Evolutionary conservation across 140 eudicot species (phyloP).

Genomic region (Senecio squalidus): DNA sequence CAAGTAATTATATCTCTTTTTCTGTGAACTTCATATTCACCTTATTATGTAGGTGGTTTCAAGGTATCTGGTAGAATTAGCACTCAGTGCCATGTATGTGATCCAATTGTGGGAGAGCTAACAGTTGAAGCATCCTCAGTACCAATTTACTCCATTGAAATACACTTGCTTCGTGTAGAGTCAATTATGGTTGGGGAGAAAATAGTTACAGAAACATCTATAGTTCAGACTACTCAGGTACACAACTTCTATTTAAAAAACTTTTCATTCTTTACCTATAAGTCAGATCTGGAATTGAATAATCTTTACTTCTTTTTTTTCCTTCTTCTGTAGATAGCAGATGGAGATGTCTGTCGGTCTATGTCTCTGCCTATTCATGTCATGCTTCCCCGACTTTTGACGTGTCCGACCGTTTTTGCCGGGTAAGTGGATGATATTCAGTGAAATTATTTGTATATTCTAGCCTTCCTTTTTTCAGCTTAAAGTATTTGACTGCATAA

Average conservation of each 20-base stretch:
- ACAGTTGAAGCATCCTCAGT: constrained; percentile 64
- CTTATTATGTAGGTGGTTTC: constrained; percentile 53
- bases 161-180: constrained; percentile 73
- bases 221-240: constrained; percentile 83
- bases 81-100: constrained; percentile 60
- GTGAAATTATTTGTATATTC: neutral
- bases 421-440: constrained; percentile 47
- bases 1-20: neutral
- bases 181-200: constrained; percentile 78
- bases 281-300: neutral
- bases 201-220: constrained; percentile 62
- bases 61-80: constrained; percentile 58
- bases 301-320: constrained; percentile 12
- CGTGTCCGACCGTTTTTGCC: constrained; percentile 78
- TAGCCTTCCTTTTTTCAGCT: neutral
- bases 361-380: constrained; percentile 61
- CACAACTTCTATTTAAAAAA: neutral
- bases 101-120: constrained; percentile 65
- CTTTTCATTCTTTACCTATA: neutral
- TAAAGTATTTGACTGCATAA: constrained; percentile 1
- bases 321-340: constrained; percentile 93
- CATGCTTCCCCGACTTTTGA: constrained; percentile 72
- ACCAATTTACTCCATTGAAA: constrained; percentile 70
- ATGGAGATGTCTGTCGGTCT: constrained; percentile 70
- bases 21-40: constrained; percentile 1